phyloP scores from a whole-genome alignment of 441 rosid species.

The Corymbia calophylla region DNA sequence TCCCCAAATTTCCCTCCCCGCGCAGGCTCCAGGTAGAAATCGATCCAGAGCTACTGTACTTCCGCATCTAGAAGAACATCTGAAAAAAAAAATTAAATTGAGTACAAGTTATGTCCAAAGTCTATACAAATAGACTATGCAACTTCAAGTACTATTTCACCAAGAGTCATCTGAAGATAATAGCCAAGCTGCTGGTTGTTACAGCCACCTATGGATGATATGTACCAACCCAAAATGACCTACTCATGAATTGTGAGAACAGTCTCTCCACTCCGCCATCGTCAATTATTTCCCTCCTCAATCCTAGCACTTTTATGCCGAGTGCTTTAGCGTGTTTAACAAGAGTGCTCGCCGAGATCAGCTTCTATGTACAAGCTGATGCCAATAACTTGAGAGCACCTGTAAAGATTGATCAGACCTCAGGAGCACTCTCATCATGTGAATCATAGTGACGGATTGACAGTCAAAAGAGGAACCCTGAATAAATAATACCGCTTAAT shows the following conservation, averaged over 20 bases:
- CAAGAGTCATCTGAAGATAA: neutral
- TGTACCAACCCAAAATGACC: neutral
- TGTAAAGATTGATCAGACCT: neutral
- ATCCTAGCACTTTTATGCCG: neutral
- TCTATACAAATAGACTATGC: neutral
- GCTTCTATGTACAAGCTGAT: neutral
- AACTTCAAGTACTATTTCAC: neutral
- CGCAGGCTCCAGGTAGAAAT: neutral
- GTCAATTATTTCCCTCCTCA: neutral
- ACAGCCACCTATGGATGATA: neutral
- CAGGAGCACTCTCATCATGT: neutral
- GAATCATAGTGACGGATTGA: neutral
- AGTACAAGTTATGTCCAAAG: neutral
- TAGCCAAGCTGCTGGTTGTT: neutral
- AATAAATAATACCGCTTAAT: neutral
- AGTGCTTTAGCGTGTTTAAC: neutral
- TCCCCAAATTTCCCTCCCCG: constrained; percentile 38
- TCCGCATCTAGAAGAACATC: constrained; percentile 22
- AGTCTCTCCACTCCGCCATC: neutral
- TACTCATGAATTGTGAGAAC: neutral
- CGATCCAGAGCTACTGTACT: constrained; percentile 9
- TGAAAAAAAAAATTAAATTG: neutral
- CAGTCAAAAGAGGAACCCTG: neutral
- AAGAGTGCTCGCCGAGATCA: neutral
- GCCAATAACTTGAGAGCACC: neutral